Evolutionary conservation across 495 filamentous ascomycete genomes (phyloP).

Genomic region (Penicillium manginii): DNA sequence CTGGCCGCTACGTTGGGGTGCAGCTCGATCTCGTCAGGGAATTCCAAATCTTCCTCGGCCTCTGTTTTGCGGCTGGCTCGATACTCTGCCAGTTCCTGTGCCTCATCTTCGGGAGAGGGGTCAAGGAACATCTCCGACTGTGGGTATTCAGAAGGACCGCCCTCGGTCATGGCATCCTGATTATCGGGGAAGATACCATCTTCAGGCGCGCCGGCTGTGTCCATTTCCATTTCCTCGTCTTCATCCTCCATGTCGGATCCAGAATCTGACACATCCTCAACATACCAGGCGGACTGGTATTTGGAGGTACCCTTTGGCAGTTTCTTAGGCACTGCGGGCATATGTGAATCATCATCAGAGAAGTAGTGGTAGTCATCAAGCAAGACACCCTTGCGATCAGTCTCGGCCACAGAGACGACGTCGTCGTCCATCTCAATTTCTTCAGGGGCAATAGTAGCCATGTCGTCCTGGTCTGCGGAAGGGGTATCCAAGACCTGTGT

Average conservation of each 20-base stretch:
- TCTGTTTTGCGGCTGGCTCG: constrained; percentile 74
- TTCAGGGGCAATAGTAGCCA: constrained; percentile 84
- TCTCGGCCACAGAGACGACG: constrained; percentile 58
- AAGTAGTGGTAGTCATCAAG: constrained; percentile 98
- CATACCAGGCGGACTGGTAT: constrained; percentile 92
- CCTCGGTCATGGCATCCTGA: constrained; percentile 72
- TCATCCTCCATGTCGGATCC: constrained; percentile 82
- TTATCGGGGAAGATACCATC: constrained; percentile 79
- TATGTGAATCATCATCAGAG: constrained; percentile 80
- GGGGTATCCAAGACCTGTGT: constrained; percentile 66
- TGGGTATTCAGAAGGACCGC: constrained; percentile 79
- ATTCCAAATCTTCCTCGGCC: constrained; percentile 86
- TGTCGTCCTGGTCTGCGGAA: constrained; percentile 75
- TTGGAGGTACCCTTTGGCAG: constrained; percentile 89
- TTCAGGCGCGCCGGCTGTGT: constrained; percentile 61
- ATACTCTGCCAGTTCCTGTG: constrained; percentile 75
- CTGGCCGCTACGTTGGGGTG: constrained; percentile 83
- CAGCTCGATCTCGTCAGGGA: constrained; percentile 96
- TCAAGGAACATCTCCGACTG: constrained; percentile 92
- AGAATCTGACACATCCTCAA: constrained; percentile 84
- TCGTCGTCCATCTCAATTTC: constrained; percentile 75
- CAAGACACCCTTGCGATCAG: constrained; percentile 75
- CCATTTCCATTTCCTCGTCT: constrained; percentile 53
- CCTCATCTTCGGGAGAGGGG: constrained; percentile 84
- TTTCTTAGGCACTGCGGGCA: constrained; percentile 66